Conservation (phyloP, 805 yeast species). For the Ogataea angusta region DNA sequence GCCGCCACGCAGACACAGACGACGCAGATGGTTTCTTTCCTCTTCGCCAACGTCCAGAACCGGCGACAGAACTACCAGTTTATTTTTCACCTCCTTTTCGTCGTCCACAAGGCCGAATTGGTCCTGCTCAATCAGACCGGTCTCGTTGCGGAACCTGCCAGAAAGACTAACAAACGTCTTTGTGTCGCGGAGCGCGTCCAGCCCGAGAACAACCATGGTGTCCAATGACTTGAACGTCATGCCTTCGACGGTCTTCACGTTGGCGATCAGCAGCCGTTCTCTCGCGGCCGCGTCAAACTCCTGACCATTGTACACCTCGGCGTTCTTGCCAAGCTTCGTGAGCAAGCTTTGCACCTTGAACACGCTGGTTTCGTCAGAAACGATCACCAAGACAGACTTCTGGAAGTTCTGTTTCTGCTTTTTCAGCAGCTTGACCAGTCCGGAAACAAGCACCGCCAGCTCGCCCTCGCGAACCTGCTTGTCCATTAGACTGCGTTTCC, state of each 20-base stretch:
- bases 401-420: conserved; percentile 3
- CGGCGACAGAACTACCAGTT: conserved; percentile 19
- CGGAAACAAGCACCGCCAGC: conserved; percentile 24
- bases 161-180: conserved; percentile 22
- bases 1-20: conserved; percentile 29
- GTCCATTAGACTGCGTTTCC: conserved; percentile 19
- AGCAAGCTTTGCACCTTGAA: conserved; percentile 10
- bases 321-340: conserved; percentile 11
- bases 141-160: conserved; percentile 26
- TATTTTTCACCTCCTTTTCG: background rate
- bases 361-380: conserved; percentile 29
- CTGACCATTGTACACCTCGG: conserved; percentile 12
- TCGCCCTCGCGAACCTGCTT: conserved; percentile 21
- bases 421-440: conserved; percentile 23
- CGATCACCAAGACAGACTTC: conserved; percentile 23
- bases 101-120: conserved; percentile 19
- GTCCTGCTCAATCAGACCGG: conserved; percentile 19
- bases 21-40: conserved; percentile 33
- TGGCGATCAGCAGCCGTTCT: conserved; percentile 20
- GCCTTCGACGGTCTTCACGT: conserved; percentile 27
- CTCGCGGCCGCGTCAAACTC: background rate
- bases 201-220: conserved; percentile 30
- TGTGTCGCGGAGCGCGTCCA: conserved; percentile 28
- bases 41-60: conserved; percentile 24
- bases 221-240: conserved; percentile 27